Evolutionary conservation across 2,329 filamentous ascomycete species (phyloP).

Genomic region (Thermothelomyces thermophilus): DNA sequence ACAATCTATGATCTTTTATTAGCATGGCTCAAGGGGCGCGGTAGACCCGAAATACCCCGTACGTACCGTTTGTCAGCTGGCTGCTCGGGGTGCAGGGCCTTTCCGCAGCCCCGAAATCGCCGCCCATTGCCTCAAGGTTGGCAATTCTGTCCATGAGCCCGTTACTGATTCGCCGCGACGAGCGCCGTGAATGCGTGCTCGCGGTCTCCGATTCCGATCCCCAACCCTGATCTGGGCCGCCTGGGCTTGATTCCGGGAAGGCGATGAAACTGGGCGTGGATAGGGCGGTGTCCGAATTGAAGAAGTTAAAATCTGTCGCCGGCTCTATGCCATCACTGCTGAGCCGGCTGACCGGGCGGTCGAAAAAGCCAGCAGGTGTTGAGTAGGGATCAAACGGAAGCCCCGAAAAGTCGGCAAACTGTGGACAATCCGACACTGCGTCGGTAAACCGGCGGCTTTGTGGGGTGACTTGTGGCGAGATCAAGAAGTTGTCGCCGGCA

Average conservation of each 20-base stretch:
- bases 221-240: conserved; percentile 39
- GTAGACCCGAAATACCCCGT: too few relatives aligned
- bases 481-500: conserved; percentile 48
- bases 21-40: not conserved
- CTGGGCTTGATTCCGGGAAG: conserved; percentile 41
- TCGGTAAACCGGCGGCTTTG: conserved; percentile 47
- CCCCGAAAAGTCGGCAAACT: conserved; percentile 33
- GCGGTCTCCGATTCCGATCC: conserved; percentile 43
- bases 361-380: conserved; percentile 40
- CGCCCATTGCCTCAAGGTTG: conserved; percentile 50
- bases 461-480: conserved; percentile 51
- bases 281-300: conserved; percentile 39
- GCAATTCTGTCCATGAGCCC: conserved; percentile 53
- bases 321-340: conserved; percentile 36
- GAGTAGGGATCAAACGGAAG: conserved; percentile 42
- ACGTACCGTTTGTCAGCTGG: conserved; percentile 54
- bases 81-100: conserved; percentile 57
- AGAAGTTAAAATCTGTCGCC: conserved; percentile 46
- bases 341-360: conserved; percentile 39
- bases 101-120: conserved; percentile 34
- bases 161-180: conserved; percentile 50
- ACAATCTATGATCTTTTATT: conserved; percentile 43
- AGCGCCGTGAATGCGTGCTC: conserved; percentile 33
- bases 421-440: conserved; percentile 35
- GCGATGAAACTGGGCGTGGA: conserved; percentile 46